These are phyloP conservation scores for Ogataea paraovalis DNA, from an alignment of 805 yeast species.

Conservation along the genomic window DNA sequence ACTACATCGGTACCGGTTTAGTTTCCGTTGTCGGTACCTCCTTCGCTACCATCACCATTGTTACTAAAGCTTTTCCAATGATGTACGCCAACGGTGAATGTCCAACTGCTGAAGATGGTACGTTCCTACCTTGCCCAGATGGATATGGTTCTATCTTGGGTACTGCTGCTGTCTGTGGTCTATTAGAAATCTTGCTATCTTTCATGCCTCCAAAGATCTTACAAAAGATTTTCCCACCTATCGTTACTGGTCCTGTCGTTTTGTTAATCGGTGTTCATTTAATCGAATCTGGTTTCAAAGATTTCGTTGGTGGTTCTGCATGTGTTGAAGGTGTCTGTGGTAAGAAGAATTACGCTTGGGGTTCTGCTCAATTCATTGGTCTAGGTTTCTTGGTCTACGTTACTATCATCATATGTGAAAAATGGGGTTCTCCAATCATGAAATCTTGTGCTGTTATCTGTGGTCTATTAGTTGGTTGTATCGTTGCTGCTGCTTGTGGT, in stretches of 20 bases:
- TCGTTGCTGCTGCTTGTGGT: constrained; percentile 87
- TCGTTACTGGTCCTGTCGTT: constrained; percentile 93
- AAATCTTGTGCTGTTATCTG: constrained; percentile 88
- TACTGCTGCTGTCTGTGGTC: constrained; percentile 73
- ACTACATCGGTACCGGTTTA: constrained; percentile 82
- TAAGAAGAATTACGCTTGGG: constrained; percentile 55
- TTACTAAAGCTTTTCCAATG: constrained; percentile 67
- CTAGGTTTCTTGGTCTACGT: constrained; percentile 79
- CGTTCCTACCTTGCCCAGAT: constrained; percentile 72
- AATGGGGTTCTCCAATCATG: constrained; percentile 92
- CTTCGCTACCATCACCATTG: constrained; percentile 83
- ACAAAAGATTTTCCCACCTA: constrained; percentile 77
- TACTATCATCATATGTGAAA: constrained; percentile 71
- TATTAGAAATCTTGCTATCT: constrained; percentile 67
- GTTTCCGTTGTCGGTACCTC: constrained; percentile 90
- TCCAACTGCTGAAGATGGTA: constrained; percentile 60
- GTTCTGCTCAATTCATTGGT: constrained; percentile 83
- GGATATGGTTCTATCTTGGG: constrained; percentile 88
- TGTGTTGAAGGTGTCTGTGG: constrained; percentile 46
- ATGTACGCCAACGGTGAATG: constrained; percentile 76
- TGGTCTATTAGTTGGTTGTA: constrained; percentile 83
- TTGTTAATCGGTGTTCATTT: constrained; percentile 73
- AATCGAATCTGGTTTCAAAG: constrained; percentile 68
- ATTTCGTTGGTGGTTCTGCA: constrained; percentile 86
- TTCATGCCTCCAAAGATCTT: constrained; percentile 72